Evolutionary conservation across 345 rosid genomes (phyloP).

Genomic region (Angophora floribunda): DNA sequence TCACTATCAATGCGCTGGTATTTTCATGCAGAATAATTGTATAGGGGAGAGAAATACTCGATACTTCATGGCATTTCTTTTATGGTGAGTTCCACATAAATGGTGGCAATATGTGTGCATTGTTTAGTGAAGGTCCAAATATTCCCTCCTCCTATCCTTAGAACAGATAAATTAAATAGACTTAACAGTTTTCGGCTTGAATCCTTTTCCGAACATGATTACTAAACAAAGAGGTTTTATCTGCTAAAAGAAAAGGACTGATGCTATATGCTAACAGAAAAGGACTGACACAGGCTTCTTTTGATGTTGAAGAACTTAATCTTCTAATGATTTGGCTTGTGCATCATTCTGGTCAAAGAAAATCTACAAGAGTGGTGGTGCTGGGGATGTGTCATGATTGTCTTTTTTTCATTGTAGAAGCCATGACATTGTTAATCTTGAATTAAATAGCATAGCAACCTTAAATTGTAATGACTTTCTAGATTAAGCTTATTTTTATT

Average conservation of each 20-base stretch:
- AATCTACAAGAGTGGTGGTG: neutral
- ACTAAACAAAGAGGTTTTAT: neutral
- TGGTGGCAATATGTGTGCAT: neutral
- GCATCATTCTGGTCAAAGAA: neutral
- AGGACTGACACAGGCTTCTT: neutral
- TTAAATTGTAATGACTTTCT: neutral
- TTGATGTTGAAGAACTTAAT: neutral
- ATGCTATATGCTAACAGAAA: neutral
- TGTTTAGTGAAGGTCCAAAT: neutral
- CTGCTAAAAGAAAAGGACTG: neutral
- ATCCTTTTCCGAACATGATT: neutral
- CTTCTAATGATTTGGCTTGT: neutral
- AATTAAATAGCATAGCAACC: neutral
- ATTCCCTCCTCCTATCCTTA: neutral
- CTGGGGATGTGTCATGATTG: neutral
- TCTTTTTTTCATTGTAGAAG: neutral
- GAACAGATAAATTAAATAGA: neutral
- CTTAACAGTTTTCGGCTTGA: neutral
- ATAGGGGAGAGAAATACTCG: conserved; percentile 87
- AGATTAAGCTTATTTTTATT: neutral
- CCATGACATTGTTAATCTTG: neutral
- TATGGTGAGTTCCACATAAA: conserved; percentile 49
- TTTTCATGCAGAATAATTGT: conserved; percentile 70
- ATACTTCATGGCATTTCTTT: conserved; percentile 87
- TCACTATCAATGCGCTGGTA: neutral